These are phyloP conservation scores for Candida nonsorbophila DNA, from an alignment of 805 yeast species.

Conservation along the genomic window DNA sequence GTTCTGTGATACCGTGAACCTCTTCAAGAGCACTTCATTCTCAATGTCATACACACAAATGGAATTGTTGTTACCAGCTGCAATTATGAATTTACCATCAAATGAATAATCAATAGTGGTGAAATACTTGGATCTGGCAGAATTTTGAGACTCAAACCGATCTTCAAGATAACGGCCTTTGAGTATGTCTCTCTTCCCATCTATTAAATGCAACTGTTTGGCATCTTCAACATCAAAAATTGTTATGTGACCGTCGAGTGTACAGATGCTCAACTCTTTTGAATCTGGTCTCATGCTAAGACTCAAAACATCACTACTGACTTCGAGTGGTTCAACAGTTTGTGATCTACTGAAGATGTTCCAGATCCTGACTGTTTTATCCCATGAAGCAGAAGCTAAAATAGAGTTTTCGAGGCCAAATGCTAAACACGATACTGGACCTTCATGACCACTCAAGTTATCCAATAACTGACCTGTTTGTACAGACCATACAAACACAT, in stretches of 20 bases:
- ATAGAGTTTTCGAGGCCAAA: slow-evolving; percentile 75
- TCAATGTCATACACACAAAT: slow-evolving; percentile 87
- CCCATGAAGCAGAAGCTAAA: slow-evolving; percentile 94
- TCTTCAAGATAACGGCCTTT: slow-evolving; percentile 83
- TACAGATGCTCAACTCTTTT: slow-evolving; percentile 81
- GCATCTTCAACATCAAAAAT: slow-evolving; percentile 82
- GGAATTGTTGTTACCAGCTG: slow-evolving; percentile 90
- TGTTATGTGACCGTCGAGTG: slow-evolving; percentile 81
- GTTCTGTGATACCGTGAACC: slow-evolving; percentile 81
- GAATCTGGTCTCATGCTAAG: slow-evolving; percentile 89
- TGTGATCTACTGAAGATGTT: slow-evolving; percentile 82
- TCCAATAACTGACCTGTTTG: slow-evolving; percentile 92
- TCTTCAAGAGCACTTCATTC: slow-evolving; percentile 77
- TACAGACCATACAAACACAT: slow-evolving; percentile 94
- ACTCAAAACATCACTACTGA: slow-evolving; percentile 77
- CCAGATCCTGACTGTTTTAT: slow-evolving; percentile 91
- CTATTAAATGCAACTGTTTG: slow-evolving; percentile 75
- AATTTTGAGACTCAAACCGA: slow-evolving; percentile 72
- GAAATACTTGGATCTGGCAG: slow-evolving; percentile 80
- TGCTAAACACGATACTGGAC: slow-evolving; percentile 84
- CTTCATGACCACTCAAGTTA: slow-evolving; percentile 87
- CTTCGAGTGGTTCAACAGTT: slow-evolving; percentile 85
- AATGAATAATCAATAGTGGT: slow-evolving; percentile 78
- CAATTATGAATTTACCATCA: slow-evolving; percentile 83
- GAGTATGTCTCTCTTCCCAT: slow-evolving; percentile 80